Evolutionary conservation across 495 filamentous ascomycete genomes (phyloP).

Genomic region (Aspergillus olivimuriae): DNA sequence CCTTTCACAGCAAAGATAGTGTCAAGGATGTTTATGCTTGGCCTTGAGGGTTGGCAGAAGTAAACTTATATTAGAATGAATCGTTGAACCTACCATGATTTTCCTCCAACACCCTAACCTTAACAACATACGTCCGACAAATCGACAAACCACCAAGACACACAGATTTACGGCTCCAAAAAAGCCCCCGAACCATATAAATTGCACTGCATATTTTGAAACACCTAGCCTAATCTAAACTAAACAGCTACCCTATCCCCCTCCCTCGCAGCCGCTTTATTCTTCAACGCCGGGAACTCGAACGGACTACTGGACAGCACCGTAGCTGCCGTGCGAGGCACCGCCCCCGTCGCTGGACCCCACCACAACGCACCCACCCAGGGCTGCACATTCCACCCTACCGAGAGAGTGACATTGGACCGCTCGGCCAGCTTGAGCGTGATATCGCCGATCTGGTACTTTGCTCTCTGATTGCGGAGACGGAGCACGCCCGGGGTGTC

Average conservation of each 20-base stretch:
- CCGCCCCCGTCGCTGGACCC: constrained; percentile 48
- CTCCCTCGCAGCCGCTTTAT: constrained; percentile 9
- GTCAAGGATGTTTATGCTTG: too few species aligned
- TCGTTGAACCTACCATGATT: too few species aligned
- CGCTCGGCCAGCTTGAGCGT: constrained; percentile 63
- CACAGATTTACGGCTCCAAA: too few species aligned
- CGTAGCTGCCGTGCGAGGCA: constrained; percentile 58
- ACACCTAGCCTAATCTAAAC: background rate
- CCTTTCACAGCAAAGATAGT: too few species aligned
- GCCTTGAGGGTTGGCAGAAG: too few species aligned
- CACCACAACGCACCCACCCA: constrained; percentile 88
- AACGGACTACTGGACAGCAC: constrained; percentile 61
- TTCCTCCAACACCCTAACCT: too few species aligned
- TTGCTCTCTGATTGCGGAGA: constrained; percentile 74
- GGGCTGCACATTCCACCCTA: constrained; percentile 96
- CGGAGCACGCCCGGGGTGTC: constrained; percentile 52
- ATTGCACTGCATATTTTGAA: too few species aligned
- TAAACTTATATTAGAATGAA: too few species aligned
- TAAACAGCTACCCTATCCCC: constrained; percentile 1
- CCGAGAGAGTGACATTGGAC: constrained; percentile 65
- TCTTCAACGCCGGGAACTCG: constrained; percentile 66
- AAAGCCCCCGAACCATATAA: too few species aligned
- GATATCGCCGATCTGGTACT: constrained; percentile 92
- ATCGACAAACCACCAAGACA: too few species aligned
- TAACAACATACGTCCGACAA: too few species aligned